phyloP scores from a whole-genome alignment of 1,139 yeast genomes.

The Nakaseomyces sp. region DNA sequence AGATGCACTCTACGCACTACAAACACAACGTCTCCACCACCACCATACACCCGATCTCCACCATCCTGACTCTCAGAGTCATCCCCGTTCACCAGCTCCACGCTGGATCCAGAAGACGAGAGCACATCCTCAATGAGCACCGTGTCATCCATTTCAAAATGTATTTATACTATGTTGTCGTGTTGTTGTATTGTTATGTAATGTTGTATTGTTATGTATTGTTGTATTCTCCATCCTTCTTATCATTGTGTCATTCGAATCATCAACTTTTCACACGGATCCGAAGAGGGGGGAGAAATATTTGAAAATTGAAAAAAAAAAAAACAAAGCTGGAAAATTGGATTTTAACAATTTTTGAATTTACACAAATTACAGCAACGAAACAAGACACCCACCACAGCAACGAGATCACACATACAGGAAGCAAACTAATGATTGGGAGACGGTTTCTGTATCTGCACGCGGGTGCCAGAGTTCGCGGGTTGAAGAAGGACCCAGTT shows the following conservation, averaged over 20 bases:
- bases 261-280: no score
- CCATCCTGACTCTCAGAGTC: no score
- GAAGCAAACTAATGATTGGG: constrained; percentile 11
- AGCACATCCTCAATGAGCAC: constrained; percentile 2
- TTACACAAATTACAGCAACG: no score
- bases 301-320: no score
- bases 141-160: constrained; percentile 1
- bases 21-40: not conserved
- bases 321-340: no score
- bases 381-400: no score
- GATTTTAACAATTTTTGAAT: no score
- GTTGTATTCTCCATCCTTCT: no score
- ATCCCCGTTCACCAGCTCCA: not conserved
- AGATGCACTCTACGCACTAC: not conserved
- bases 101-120: constrained; percentile 2
- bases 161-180: no score
- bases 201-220: not conserved
- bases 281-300: no score
- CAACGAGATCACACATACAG: no score
- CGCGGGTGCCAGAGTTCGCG: constrained; percentile 58
- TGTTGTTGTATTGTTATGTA: not conserved
- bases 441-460: constrained; percentile 32
- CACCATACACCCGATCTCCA: not conserved
- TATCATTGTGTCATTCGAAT: no score
- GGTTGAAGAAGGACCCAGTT: constrained; percentile 68